Base-by-base conservation (phyloP, 768 basidiomycete genomes). In the Mycena vulgaris region DNA sequence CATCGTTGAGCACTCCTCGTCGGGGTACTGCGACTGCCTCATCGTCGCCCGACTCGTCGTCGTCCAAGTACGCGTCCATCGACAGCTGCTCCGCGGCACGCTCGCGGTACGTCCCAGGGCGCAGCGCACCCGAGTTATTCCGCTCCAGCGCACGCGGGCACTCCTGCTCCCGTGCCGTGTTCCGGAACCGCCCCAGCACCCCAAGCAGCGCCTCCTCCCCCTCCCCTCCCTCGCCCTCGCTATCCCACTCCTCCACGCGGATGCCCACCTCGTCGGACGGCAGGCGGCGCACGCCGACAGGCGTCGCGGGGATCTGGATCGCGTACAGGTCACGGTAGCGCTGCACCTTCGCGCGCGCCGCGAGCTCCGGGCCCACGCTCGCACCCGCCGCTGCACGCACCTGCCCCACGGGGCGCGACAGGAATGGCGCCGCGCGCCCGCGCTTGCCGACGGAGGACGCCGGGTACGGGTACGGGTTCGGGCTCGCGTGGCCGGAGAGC, bases 401-500 rank as follows among this genome's bases (percentile, higher is more conserved):
- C 51, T 27, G 77, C 7, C 81, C 64, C n/a, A 87, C 69, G n/a
- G 87, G 87, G 13, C 78, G 79, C 23, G 82, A 60, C 27, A 89
- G 88, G 79, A 89, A 89, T 0, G 89, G 88, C 16, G 82, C 71
- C 73, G 87, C 84, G 40, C 83, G 82, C 16, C 89, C 89, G 17
- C 89, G 81, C 67, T 83, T 16, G 62, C n/a, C 21, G 66, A 60
- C 23, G 40, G n/a, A n/a, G n/a, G n/a, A n/a, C 17, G 21, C 21
- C 13, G 28, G 48, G 30, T 53, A 47, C 35, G 55, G n/a, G n/a
- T n/a, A n/a, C 8, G 17, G 37, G 4, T 13, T 49, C 16, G 47
- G 60, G 47, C 57, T 42, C 39, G 30, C 25, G 28, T 19, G 45
- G 31, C 45, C 42, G 19, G n/a, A n/a, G 6, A 45, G 6, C 13